Percentiles rank a stretch among this genome's conserved stretches.
These are phyloP conservation scores for Petunia axillaris DNA, from an alignment of 257 asterid genomes.

Conservation along the genomic window DNA sequence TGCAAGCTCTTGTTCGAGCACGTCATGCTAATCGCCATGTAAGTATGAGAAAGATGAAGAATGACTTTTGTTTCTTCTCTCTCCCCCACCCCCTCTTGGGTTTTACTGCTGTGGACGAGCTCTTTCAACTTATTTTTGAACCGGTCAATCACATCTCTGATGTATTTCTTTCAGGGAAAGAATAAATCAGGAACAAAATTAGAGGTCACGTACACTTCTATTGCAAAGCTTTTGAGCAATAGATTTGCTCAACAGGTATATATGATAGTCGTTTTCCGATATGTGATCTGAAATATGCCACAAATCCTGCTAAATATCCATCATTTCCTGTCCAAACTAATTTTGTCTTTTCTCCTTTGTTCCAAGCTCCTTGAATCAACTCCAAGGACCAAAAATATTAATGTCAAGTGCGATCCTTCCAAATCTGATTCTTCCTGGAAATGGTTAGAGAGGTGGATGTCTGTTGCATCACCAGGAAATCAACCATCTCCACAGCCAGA, in stretches of 20 bases:
- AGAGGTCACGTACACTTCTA: conserved; percentile 47
- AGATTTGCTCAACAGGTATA: conserved; percentile 90
- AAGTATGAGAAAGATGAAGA: conserved; percentile 39
- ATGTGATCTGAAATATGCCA: not conserved
- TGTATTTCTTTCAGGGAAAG: conserved; percentile 52
- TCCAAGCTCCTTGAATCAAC: conserved; percentile 78
- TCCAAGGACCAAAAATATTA: conserved; percentile 57
- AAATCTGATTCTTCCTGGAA: conserved; percentile 88
- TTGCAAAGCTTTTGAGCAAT: conserved; percentile 82
- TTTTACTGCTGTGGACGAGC: not conserved
- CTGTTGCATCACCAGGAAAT: conserved; percentile 58
- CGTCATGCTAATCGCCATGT: conserved; percentile 48
- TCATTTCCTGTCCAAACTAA: conserved; percentile 21
- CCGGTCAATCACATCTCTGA: not conserved
- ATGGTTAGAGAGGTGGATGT: conserved; percentile 97
- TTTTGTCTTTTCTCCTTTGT: conserved; percentile 33
- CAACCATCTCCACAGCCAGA: conserved; percentile 37
- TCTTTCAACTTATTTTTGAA: not conserved
- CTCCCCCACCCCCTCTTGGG: not conserved
- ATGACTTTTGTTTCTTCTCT: not conserved
- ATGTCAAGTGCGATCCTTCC: conserved; percentile 87
- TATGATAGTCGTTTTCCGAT: conserved; percentile 22
- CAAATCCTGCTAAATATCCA: not conserved
- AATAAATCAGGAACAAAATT: conserved; percentile 42
- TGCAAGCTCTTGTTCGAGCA: conserved; percentile 90